Base-by-base conservation (phyloP, 2,329 filamentous ascomycete genomes). In the Ceratocystis cubensis region DNA sequence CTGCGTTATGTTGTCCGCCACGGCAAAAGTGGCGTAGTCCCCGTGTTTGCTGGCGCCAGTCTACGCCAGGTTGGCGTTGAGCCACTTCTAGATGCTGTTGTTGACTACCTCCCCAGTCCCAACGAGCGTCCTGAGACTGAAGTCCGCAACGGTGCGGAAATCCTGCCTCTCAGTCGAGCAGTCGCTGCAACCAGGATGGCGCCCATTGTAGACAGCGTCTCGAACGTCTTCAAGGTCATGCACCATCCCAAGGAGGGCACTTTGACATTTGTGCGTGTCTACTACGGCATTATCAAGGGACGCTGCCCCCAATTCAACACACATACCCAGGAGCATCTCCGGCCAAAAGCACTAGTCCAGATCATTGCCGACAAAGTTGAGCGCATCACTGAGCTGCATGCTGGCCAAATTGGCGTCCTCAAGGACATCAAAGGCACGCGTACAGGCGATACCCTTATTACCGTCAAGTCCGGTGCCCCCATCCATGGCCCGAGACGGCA, bases 51-150 rank as follows among this genome's bases (percentile, higher is more conserved):
- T 0, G 93, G 93, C 1, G 92, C 93, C 4, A 96, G 92, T 74
- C 91, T 97, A 75, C 85, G 88, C 53, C 96, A 97, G 70, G 90
- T 97, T 69, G 94, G 94, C 6, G 91, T 97, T 3, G 91, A 96
- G 74, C 91, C 92, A 33, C 79, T 99, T 25, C 82, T 97, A 65
- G 91, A 97, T 74, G 90, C 90, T 46, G 85, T 97, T 13, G 84
- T 91, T 7, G 89, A 96, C 72, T 87, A 96, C 59, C 80, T 97
- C 1, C 94, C 94, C 0, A 89, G 85, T 70, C 94, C 94, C 0
- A 77, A 81, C 1, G 91, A 96, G 72, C 82, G 89, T 20, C 88
- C 90, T 7, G 88, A 93, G 72, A 83, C 91, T 0, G 86, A 91
- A 71, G 84, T 96, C 64, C 88, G 84, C 64, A 78, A 92, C 2